These are phyloP conservation scores for Paecilomyces dactylethromorphus DNA, from an alignment of 2,329 filamentous ascomycete species.

Conservation along the genomic window DNA sequence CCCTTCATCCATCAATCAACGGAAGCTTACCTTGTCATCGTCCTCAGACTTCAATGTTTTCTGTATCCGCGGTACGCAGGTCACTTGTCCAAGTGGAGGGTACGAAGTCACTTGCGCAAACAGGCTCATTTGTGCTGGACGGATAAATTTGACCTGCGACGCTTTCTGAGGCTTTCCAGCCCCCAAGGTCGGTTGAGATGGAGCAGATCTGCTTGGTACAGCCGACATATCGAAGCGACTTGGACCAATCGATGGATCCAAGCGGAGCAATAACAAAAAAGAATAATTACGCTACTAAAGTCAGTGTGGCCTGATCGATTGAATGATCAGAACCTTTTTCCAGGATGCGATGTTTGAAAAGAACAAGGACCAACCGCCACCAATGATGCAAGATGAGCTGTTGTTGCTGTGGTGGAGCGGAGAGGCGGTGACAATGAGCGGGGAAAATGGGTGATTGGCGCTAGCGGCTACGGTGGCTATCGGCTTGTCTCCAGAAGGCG, in stretches of 20 bases:
- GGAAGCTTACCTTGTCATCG: conserved; percentile 18
- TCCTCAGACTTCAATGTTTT: conserved; percentile 13
- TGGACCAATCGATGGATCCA: background rate
- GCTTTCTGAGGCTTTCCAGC: conserved; percentile 8
- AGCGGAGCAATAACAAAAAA: background rate
- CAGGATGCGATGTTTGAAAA: background rate
- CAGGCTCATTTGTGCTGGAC: conserved; percentile 39
- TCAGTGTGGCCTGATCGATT: background rate
- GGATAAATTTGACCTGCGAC: conserved; percentile 26
- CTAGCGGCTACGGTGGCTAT: background rate
- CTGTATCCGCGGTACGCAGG: conserved; percentile 45
- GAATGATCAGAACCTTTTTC: background rate
- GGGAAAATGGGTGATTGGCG: background rate
- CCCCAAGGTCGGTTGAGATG: background rate
- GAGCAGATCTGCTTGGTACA: background rate
- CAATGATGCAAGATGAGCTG: conserved; percentile 1
- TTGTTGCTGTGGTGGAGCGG: background rate
- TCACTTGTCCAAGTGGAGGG: conserved; percentile 71
- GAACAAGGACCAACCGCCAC: background rate
- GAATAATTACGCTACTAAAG: background rate
- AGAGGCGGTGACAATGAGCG: background rate
- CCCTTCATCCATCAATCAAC: background rate
- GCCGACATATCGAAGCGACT: background rate
- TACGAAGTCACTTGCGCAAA: conserved; percentile 54
- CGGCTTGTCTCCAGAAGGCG: background rate